Conservation (phyloP, 192 early-diverging fungal genomes). For the Coemansia sp. region DNA sequence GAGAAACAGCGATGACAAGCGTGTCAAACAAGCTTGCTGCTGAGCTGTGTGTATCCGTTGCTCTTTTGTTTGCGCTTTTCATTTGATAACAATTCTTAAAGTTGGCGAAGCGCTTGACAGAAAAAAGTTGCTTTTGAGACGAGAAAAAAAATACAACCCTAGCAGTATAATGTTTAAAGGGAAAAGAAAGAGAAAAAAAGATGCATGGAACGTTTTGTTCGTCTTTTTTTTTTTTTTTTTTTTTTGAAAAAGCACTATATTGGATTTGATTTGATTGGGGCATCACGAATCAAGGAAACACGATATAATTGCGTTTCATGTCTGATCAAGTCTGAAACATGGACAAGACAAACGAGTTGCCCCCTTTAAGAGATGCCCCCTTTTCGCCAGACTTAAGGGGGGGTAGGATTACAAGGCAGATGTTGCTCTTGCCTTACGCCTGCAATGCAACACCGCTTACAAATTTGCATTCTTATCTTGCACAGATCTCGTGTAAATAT, state of each 20-base stretch:
- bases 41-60: not conserved
- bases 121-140: not conserved
- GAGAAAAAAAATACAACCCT: not conserved
- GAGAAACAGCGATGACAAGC: constrained; percentile 30
- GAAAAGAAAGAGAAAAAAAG: not conserved
- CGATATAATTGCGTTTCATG: not conserved
- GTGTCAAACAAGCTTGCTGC: constrained; percentile 22
- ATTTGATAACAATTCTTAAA: not conserved
- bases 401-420: not conserved
- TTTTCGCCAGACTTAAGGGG: not conserved
- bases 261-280: not conserved
- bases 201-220: not conserved
- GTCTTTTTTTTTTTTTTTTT: not conserved
- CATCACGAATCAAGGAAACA: not conserved
- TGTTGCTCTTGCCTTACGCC: not conserved
- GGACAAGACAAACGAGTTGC: not conserved
- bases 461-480: too few relatives aligned
- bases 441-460: too few relatives aligned
- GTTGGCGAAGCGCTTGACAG: not conserved
- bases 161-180: not conserved
- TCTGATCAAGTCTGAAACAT: not conserved
- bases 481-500: not conserved
- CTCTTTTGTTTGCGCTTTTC: not conserved
- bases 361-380: too few relatives aligned
- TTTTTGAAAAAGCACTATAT: not conserved